phyloP scores from a whole-genome alignment of 805 yeast species.

The Barnettozyma siamensis region DNA sequence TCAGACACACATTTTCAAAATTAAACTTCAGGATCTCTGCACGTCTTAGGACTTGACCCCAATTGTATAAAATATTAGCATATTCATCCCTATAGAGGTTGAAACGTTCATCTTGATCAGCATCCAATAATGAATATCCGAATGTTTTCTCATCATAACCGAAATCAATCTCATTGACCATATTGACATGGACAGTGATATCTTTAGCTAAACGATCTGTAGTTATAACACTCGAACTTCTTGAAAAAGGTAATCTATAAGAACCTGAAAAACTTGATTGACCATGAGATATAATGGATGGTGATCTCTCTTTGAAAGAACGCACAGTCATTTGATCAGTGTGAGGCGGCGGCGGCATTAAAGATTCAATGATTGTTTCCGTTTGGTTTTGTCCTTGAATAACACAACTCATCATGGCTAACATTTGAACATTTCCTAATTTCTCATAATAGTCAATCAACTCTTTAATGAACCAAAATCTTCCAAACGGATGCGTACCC shows the following conservation, averaged over 20 bases:
- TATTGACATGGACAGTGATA: slow-evolving; percentile 37
- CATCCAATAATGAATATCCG: slow-evolving; percentile 34
- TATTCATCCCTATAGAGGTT: slow-evolving; percentile 56
- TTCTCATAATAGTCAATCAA: slow-evolving; percentile 60
- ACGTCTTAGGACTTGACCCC: slow-evolving; percentile 82
- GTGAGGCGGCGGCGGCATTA: background rate
- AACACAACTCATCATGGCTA: slow-evolving; percentile 81
- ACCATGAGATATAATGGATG: slow-evolving; percentile 14
- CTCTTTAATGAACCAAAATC: slow-evolving; percentile 55
- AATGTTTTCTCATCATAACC: slow-evolving; percentile 30
- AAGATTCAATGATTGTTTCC: background rate
- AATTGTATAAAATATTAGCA: slow-evolving; percentile 66
- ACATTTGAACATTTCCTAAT: slow-evolving; percentile 73
- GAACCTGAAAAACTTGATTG: slow-evolving; percentile 22
- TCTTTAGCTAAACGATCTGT: slow-evolving; percentile 13
- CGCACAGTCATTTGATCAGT: background rate
- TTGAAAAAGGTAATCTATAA: slow-evolving; percentile 19
- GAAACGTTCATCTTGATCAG: slow-evolving; percentile 24
- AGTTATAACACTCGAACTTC: slow-evolving; percentile 22
- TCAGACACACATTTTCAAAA: slow-evolving; percentile 23
- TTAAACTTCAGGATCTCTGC: slow-evolving; percentile 74
- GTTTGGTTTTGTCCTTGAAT: slow-evolving; percentile 25
- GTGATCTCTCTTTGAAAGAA: slow-evolving; percentile 5
- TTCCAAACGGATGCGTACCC: slow-evolving; percentile 80
- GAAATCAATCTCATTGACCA: slow-evolving; percentile 35